Conservation (phyloP, 257 asterid genomes). For the Capsicum baccatum region DNA sequence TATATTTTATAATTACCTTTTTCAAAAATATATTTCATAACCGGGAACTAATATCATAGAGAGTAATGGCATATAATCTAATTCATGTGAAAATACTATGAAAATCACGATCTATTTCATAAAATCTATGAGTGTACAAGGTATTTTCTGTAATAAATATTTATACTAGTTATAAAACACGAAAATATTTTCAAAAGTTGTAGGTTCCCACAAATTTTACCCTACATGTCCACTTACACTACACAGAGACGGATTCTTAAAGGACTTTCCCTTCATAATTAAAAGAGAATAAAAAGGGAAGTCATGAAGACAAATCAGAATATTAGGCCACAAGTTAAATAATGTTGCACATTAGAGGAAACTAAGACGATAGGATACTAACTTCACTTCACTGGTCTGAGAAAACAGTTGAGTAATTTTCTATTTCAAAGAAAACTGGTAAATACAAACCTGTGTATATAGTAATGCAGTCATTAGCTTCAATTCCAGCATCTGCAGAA, state of each 20-base stretch:
- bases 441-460: constrained; percentile 63
- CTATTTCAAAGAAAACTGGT: background rate
- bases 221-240: background rate
- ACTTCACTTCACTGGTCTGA: background rate
- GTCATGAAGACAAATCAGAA: background rate
- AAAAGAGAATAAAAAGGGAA: background rate
- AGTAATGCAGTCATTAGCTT: constrained; percentile 74
- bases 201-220: background rate
- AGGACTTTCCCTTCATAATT: background rate
- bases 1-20: background rate
- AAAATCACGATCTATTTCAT: background rate
- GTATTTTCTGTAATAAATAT: background rate
- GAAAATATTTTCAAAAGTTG: background rate
- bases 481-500: constrained; percentile 75
- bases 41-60: background rate
- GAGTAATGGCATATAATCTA: background rate
- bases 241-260: background rate
- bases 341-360: background rate
- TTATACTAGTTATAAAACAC: background rate
- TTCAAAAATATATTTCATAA: background rate
- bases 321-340: background rate
- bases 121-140: no score
- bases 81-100: background rate
- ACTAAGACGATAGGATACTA: background rate
- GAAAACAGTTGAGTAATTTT: background rate